Conservation (phyloP, 2,329 filamentous ascomycete species). For the Fusarium sp. region DNA sequence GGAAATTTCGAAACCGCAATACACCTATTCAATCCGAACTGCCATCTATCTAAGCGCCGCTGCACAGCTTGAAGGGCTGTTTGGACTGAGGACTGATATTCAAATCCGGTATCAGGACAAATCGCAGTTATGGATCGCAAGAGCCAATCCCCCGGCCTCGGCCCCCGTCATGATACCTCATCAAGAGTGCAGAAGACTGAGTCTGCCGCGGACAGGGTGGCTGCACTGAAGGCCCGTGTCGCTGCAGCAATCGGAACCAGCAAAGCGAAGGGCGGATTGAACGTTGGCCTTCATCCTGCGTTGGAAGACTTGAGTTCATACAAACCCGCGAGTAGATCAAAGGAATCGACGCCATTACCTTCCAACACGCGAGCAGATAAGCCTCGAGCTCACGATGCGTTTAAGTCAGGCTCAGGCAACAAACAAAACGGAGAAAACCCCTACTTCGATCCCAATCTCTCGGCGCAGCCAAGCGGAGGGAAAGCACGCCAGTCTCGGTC, state of each 20-base stretch:
- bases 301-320: conserved; percentile 69
- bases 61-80: background rate
- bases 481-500: conserved; percentile 79
- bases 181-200: conserved; percentile 68
- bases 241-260: conserved; percentile 76
- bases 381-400: conserved; percentile 28
- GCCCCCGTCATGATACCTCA: conserved; percentile 66
- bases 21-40: background rate
- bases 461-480: conserved; percentile 66
- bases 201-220: conserved; percentile 74
- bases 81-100: background rate
- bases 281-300: conserved; percentile 82
- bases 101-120: background rate
- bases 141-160: conserved; percentile 64
- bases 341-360: conserved; percentile 42
- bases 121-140: conserved; percentile 63
- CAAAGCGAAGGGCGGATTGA: conserved; percentile 75
- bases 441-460: conserved; percentile 80
- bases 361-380: conserved; percentile 34
- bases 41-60: background rate
- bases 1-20: background rate
- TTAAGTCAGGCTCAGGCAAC: conserved; percentile 38
- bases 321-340: conserved; percentile 58
- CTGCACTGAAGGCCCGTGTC: conserved; percentile 83
- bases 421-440: conserved; percentile 67